Conservation (phyloP, 768 basidiomycete species). For the Suillus subaureus region DNA sequence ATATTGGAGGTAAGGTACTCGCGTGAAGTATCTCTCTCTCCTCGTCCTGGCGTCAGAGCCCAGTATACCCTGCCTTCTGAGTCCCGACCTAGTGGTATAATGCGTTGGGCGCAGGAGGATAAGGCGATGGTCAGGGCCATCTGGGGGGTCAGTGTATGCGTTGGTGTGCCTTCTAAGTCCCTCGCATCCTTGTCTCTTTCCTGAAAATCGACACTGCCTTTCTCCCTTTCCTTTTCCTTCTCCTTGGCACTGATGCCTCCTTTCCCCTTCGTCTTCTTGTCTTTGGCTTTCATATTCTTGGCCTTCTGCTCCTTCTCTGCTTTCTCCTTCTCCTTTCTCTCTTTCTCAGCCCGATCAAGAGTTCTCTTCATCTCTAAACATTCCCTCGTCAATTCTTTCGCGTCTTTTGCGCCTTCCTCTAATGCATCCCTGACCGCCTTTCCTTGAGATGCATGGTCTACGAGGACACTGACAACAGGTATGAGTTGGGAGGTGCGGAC, state of each 20-base stretch:
- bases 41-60: conserved; percentile 59
- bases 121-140: conserved; percentile 49
- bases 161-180: conserved; percentile 21
- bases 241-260: conserved; percentile 39
- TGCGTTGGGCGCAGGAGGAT: conserved; percentile 52
- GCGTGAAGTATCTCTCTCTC: conserved; percentile 56
- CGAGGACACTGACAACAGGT: conserved; percentile 63
- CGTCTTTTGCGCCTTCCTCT: conserved; percentile 56
- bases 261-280: conserved; percentile 55
- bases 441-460: conserved; percentile 51
- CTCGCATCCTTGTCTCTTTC: conserved; percentile 26
- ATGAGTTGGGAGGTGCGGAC: conserved; percentile 61
- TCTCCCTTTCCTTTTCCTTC: conserved; percentile 33
- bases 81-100: conserved; percentile 68
- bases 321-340: conserved; percentile 55
- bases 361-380: conserved; percentile 34
- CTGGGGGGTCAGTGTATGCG: conserved; percentile 50
- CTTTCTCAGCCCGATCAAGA: conserved; percentile 31
- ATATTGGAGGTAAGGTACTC: conserved; percentile 22
- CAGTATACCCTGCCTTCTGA: conserved; percentile 68
- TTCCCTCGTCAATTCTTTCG: conserved; percentile 54
- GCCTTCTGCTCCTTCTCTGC: conserved; percentile 39
- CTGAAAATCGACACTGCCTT: conserved; percentile 43
- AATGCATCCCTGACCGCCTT: conserved; percentile 57
- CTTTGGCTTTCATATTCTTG: conserved; percentile 28